phyloP scores from a whole-genome alignment of 2,329 filamentous ascomycete genomes.

The Cytospora chrysosperma region DNA sequence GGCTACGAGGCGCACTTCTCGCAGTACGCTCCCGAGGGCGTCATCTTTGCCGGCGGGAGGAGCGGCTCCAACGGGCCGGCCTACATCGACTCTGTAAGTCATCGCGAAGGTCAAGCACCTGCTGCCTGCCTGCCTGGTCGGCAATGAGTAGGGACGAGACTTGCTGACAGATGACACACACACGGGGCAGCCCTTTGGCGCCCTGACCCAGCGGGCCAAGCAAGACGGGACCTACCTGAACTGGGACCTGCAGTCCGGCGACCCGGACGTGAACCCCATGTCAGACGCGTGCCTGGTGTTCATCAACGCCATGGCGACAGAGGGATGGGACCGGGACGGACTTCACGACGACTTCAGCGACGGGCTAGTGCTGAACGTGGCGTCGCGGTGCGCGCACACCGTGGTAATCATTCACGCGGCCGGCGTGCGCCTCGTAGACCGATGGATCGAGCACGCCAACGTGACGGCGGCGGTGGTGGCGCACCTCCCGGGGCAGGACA shows the following conservation, averaged over 20 bases:
- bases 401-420: conserved; percentile 64
- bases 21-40: conserved; percentile 51
- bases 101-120: background rate
- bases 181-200: conserved; percentile 49
- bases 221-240: conserved; percentile 57
- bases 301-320: conserved; percentile 70
- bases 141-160: background rate
- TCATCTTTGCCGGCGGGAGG: conserved; percentile 51
- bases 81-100: conserved; percentile 47
- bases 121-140: too few species aligned
- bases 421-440: conserved; percentile 60
- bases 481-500: conserved; percentile 65
- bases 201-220: conserved; percentile 53
- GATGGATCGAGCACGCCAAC: conserved; percentile 64
- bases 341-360: conserved; percentile 70
- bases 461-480: conserved; percentile 63
- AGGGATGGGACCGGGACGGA: conserved; percentile 67
- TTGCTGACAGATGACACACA: conserved; percentile 16
- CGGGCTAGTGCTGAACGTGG: conserved; percentile 56
- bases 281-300: conserved; percentile 65
- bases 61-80: conserved; percentile 51
- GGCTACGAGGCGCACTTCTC: conserved; percentile 46
- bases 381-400: conserved; percentile 59
- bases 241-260: conserved; percentile 50
- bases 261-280: conserved; percentile 45